These are phyloP conservation scores for Aspergillus affinis DNA, from an alignment of 495 filamentous ascomycete species.

Conservation along the genomic window DNA sequence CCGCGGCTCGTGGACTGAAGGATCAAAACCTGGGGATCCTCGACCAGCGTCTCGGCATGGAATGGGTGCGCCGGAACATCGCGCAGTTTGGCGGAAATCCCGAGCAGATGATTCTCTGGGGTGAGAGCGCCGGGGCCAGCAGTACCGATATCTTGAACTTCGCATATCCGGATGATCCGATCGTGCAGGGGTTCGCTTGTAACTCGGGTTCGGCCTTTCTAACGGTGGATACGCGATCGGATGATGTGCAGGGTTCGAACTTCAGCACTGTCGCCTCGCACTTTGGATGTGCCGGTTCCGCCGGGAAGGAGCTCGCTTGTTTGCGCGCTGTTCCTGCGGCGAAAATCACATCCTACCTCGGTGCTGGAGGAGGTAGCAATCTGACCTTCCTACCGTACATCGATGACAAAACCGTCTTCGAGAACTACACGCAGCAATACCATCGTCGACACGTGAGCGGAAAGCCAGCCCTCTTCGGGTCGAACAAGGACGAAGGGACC, in stretches of 20 bases:
- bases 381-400: slow-evolving; percentile 14
- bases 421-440: slow-evolving; percentile 8
- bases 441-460: too few relatives aligned
- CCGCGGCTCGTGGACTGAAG: slow-evolving; percentile 30
- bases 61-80: slow-evolving; percentile 54
- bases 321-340: slow-evolving; percentile 38
- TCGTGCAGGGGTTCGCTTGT: slow-evolving; percentile 43
- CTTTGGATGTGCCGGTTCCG: slow-evolving; percentile 39
- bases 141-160: slow-evolving; percentile 48
- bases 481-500: slow-evolving; percentile 12
- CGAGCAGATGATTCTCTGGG: slow-evolving; percentile 42
- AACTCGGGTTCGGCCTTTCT: slow-evolving; percentile 36
- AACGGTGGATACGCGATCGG: neutral
- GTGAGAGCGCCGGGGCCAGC: slow-evolving; percentile 30
- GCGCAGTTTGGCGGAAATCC: slow-evolving; percentile 59
- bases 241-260: slow-evolving; percentile 20
- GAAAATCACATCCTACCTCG: slow-evolving; percentile 34
- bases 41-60: slow-evolving; percentile 59
- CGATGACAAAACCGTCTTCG: slow-evolving; percentile 10
- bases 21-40: slow-evolving; percentile 51
- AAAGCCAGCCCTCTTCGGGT: slow-evolving; percentile 1
- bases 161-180: slow-evolving; percentile 37
- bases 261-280: slow-evolving; percentile 43
- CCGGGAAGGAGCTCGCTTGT: slow-evolving; percentile 39
- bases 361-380: slow-evolving; percentile 4